Percentiles rank a stretch among this genome's conserved stretches.
phyloP scores from a whole-genome alignment of 1,284 basidiomycete genomes.

The Paramarasmius palmivorus region DNA sequence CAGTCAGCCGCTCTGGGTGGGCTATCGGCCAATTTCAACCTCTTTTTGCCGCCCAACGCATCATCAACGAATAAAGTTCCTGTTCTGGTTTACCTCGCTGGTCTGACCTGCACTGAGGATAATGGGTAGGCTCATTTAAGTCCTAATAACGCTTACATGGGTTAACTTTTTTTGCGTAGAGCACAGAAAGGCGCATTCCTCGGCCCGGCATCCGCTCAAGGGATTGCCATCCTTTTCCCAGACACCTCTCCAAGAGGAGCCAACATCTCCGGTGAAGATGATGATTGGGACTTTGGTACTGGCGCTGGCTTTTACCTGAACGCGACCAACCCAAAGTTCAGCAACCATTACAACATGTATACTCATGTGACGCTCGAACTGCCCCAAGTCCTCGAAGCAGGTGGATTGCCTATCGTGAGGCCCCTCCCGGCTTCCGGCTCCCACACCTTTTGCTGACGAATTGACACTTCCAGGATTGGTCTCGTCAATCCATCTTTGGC shows the following conservation, averaged over 20 bases:
- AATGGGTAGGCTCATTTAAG: slow-evolving; percentile 69
- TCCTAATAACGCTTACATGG: neutral
- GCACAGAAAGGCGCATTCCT: slow-evolving; percentile 90
- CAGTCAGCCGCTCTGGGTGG: slow-evolving; percentile 77
- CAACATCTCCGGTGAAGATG: slow-evolving; percentile 84
- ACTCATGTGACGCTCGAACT: slow-evolving; percentile 83
- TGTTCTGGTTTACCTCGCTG: slow-evolving; percentile 88
- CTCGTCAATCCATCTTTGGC: slow-evolving; percentile 79
- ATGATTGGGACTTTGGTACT: slow-evolving; percentile 92
- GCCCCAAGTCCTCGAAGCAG: slow-evolving; percentile 71
- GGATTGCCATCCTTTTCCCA: slow-evolving; percentile 92
- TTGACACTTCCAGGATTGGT: slow-evolving; percentile 52
- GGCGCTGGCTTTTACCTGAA: slow-evolving; percentile 95
- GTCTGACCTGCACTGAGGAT: slow-evolving; percentile 95
- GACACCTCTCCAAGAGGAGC: slow-evolving; percentile 96
- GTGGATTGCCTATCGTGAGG: slow-evolving; percentile 66
- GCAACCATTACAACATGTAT: slow-evolving; percentile 91
- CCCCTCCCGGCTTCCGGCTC: slow-evolving; percentile 4
- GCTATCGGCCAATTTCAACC: slow-evolving; percentile 83
- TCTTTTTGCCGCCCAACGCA: slow-evolving; percentile 81
- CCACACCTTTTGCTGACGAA: too few species aligned
- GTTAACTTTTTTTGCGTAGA: slow-evolving; percentile 34
- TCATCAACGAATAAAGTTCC: slow-evolving; percentile 62
- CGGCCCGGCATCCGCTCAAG: slow-evolving; percentile 76
- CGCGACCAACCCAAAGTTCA: slow-evolving; percentile 79